A percentile compares a stretch with the other conserved stretches of the same genome.
phyloP scores from a whole-genome alignment of 768 basidiomycete species.

The Russula vinacea region DNA sequence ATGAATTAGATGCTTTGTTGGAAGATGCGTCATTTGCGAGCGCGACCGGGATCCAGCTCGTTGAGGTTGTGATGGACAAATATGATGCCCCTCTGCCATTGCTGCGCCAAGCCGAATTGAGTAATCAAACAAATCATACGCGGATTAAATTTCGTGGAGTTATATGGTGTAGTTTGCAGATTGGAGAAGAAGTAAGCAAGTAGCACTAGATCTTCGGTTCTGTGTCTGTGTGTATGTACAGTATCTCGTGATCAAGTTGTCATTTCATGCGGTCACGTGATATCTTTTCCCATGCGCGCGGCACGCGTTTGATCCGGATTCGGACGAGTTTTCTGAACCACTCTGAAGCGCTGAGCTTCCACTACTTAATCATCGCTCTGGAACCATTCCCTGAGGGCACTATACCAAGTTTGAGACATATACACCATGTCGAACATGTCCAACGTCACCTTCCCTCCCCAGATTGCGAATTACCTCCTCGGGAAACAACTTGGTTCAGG shows the following conservation, averaged over 20 bases:
- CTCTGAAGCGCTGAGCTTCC: neutral
- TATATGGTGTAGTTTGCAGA: neutral
- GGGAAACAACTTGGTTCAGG: constrained; percentile 63
- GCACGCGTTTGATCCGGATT: neutral
- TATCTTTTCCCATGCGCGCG: neutral
- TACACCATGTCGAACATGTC: constrained; percentile 18
- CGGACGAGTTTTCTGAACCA: constrained; percentile 7
- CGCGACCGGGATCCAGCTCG: constrained; percentile 68
- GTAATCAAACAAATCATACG: constrained; percentile 50
- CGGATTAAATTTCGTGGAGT: constrained; percentile 12
- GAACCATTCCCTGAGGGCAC: neutral
- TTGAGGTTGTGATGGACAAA: constrained; percentile 75
- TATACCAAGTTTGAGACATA: neutral
- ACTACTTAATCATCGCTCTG: neutral
- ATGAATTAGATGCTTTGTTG: constrained; percentile 66
- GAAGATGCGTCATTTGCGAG: constrained; percentile 56
- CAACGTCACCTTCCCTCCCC: constrained; percentile 33
- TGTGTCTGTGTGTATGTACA: neutral
- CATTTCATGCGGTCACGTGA: constrained; percentile 13
- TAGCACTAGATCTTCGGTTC: neutral
- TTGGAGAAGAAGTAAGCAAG: neutral
- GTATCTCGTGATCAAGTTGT: neutral
- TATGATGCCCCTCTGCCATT: constrained; percentile 69
- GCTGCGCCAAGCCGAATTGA: constrained; percentile 53
- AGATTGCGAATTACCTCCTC: constrained; percentile 60